phyloP scores from a whole-genome alignment of 2,329 filamentous ascomycete species.

The Pyrenophora graminea region DNA sequence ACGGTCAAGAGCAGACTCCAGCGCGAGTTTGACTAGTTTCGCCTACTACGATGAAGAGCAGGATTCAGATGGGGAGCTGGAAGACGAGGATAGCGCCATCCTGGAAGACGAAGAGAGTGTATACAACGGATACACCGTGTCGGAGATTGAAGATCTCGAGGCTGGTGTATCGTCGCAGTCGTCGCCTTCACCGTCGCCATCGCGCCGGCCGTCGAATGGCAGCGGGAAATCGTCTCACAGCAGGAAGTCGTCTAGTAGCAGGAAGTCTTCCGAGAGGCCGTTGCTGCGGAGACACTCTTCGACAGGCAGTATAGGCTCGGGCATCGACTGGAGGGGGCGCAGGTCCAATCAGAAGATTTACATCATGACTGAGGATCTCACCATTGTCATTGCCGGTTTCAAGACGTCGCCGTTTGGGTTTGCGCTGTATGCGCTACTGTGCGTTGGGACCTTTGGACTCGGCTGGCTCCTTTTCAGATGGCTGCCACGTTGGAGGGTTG shows the following conservation, averaged over 20 bases:
- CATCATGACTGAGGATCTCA: conserved; percentile 90
- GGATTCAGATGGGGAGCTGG: conserved; percentile 48
- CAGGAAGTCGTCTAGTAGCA: conserved; percentile 67
- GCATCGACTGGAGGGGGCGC: conserved; percentile 59
- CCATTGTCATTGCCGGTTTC: conserved; percentile 91
- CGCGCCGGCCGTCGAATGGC: conserved; percentile 66
- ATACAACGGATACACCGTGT: conserved; percentile 44
- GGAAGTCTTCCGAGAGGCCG: conserved; percentile 60
- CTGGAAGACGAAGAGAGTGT: conserved; percentile 39
- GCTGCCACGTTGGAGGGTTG: conserved; percentile 85
- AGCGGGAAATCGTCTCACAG: conserved; percentile 60
- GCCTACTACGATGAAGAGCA: conserved; percentile 80
- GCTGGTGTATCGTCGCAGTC: conserved; percentile 30
- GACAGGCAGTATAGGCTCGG: conserved; percentile 68
- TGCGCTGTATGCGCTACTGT: conserved; percentile 70
- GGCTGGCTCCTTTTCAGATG: conserved; percentile 86
- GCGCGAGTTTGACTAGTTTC: conserved; percentile 69
- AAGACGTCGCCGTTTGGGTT: conserved; percentile 74
- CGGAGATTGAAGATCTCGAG: conserved; percentile 58
- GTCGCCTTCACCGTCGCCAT: conserved; percentile 25
- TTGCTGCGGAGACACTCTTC: conserved; percentile 75
- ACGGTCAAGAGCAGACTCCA: conserved; percentile 78
- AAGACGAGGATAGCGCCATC: conserved; percentile 35
- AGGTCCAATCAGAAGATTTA: conserved; percentile 87
- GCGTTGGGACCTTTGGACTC: conserved; percentile 72